Evolutionary conservation across 2,329 filamentous ascomycete species (phyloP).

Genomic region (Gliomastix tumulicola): DNA sequence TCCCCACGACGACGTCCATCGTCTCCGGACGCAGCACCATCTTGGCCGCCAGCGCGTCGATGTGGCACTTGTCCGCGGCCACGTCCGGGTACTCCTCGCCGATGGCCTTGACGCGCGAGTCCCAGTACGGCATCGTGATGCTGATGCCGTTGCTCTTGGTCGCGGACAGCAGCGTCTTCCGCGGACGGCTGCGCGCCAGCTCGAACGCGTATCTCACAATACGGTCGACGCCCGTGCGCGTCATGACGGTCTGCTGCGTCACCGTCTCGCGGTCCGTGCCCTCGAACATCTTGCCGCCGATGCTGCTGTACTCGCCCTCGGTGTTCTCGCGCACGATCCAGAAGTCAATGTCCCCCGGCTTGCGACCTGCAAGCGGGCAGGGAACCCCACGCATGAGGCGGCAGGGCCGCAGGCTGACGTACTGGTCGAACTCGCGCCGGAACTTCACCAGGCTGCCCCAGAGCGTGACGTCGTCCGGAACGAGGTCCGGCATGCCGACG

Average conservation of each 20-base stretch:
- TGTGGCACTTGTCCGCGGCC: constrained; percentile 56
- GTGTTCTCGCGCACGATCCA: constrained; percentile 62
- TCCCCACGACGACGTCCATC: constrained; percentile 58
- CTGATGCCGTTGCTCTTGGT: constrained; percentile 62
- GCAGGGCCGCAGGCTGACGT: constrained; percentile 61
- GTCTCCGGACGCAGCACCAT: constrained; percentile 54
- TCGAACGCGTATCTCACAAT: constrained; percentile 60
- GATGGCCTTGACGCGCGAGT: constrained; percentile 49
- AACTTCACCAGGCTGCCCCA: constrained; percentile 63
- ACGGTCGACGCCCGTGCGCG: constrained; percentile 51
- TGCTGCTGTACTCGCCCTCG: constrained; percentile 60
- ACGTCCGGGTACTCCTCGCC: constrained; percentile 52
- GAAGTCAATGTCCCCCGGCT: constrained; percentile 57
- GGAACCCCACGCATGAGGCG: constrained; percentile 52
- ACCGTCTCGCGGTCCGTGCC: constrained; percentile 53
- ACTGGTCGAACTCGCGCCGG: constrained; percentile 60
- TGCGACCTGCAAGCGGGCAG: constrained; percentile 45
- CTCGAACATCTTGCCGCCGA: constrained; percentile 55
- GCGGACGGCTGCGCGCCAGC: constrained; percentile 47
- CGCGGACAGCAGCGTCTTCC: constrained; percentile 56
- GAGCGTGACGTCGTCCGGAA: constrained; percentile 61
- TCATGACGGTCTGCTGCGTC: constrained; percentile 59
- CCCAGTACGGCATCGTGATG: constrained; percentile 65
- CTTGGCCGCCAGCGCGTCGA: constrained; percentile 59
- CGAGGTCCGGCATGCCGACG: constrained; percentile 46